These are phyloP conservation scores for Melanopsichium pennsylvanicum DNA, from an alignment of 1,284 basidiomycete species.

Conservation along the genomic window DNA sequence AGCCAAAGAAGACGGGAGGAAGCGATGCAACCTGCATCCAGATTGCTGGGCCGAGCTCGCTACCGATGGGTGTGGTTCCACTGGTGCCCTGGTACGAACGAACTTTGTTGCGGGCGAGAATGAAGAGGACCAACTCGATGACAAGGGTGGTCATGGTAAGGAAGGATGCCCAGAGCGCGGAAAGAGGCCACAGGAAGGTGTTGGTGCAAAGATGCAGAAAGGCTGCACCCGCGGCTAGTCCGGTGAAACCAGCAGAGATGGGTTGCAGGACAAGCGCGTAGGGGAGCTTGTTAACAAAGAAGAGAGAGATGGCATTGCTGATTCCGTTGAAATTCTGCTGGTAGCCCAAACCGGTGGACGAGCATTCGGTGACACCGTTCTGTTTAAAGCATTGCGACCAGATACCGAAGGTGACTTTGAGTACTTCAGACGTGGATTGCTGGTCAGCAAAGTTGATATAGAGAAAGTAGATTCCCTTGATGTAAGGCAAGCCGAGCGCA, in stretches of 20 bases:
- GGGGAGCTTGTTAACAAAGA: constrained; percentile 48
- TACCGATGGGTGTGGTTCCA: constrained; percentile 4
- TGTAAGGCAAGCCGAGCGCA: constrained; percentile 51
- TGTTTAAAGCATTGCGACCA: constrained; percentile 49
- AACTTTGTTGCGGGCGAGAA: constrained; percentile 40
- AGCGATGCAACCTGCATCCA: constrained; percentile 59
- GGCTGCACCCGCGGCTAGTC: constrained; percentile 49
- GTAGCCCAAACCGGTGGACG: constrained; percentile 44
- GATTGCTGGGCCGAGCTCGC: constrained; percentile 47
- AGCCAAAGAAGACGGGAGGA: constrained; percentile 52
- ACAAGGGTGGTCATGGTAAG: constrained; percentile 49
- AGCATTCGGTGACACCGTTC: constrained; percentile 12
- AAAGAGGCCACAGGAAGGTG: constrained; percentile 53
- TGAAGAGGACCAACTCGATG: constrained; percentile 54
- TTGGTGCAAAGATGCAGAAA: constrained; percentile 54
- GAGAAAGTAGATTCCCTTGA: constrained; percentile 55
- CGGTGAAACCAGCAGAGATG: constrained; percentile 55
- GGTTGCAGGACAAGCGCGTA: constrained; percentile 57
- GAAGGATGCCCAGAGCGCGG: constrained; percentile 48
- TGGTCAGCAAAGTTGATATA: constrained; percentile 29
- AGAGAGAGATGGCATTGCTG: constrained; percentile 17
- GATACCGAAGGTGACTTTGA: constrained; percentile 38
- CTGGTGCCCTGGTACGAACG: constrained; percentile 20
- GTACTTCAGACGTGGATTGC: constrained; percentile 1
- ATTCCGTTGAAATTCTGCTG: constrained; percentile 28